phyloP scores from a whole-genome alignment of 2,329 filamentous ascomycete genomes.

The Fusarium coicis region DNA sequence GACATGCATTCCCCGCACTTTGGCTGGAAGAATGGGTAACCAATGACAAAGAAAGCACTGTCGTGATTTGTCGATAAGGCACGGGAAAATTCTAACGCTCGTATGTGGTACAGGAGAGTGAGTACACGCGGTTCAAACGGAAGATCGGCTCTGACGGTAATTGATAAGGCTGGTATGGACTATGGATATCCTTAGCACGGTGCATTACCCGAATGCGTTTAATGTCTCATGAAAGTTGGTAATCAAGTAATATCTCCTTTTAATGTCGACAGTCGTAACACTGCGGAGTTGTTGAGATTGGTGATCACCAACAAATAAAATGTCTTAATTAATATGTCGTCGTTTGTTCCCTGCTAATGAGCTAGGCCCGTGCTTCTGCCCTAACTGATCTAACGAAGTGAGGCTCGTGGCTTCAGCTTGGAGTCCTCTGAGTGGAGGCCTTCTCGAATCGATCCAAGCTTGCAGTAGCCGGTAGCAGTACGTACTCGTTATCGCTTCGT shows the following conservation, averaged over 20 bases:
- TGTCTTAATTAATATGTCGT: conserved; percentile 11
- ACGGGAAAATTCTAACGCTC: conserved; percentile 5
- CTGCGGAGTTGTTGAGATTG: conserved; percentile 31
- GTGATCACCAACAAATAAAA: conserved; percentile 31
- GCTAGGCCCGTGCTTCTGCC: conserved; percentile 35
- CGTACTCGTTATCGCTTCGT: conserved; percentile 34
- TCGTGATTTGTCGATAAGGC: not conserved
- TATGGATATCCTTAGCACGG: not conserved
- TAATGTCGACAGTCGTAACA: conserved; percentile 1
- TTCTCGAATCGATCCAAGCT: conserved; percentile 3
- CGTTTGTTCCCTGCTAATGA: conserved; percentile 34
- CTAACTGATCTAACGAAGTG: conserved; percentile 34
- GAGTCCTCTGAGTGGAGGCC: conserved; percentile 28
- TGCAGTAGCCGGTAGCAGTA: conserved; percentile 3
- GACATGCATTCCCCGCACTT: conserved; percentile 32
- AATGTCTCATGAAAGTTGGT: not conserved
- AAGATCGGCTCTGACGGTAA: not conserved
- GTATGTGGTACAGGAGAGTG: conserved; percentile 2
- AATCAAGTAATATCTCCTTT: conserved; percentile 16
- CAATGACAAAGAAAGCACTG: conserved; percentile 15
- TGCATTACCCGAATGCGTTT: not conserved
- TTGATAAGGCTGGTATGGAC: conserved; percentile 9
- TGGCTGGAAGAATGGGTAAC: not conserved
- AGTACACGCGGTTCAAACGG: not conserved
- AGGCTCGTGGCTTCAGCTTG: conserved; percentile 37